These are phyloP conservation scores for Cutaneotrichosporon cyanovorans DNA, from an alignment of 1,284 basidiomycete genomes.

Conservation along the genomic window DNA sequence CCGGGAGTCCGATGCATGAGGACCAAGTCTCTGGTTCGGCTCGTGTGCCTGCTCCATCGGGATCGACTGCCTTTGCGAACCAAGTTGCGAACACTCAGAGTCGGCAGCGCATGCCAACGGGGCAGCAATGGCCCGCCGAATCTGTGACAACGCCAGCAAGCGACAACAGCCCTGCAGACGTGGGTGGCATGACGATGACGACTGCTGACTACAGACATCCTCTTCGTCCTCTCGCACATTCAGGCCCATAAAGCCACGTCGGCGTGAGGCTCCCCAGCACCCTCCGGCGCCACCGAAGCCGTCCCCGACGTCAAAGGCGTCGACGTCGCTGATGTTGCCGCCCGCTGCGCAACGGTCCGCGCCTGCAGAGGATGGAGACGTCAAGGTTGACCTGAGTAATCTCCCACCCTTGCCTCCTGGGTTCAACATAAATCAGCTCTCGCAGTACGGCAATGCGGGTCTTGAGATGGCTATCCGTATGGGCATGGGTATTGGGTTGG, in stretches of 20 bases:
- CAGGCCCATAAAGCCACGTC: constrained; percentile 22
- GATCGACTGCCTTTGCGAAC: background rate
- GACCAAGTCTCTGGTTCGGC: background rate
- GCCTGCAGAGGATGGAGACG: too few species aligned
- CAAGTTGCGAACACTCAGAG: background rate
- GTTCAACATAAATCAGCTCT: constrained; percentile 37
- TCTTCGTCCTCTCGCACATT: constrained; percentile 7
- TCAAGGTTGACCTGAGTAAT: constrained; percentile 11
- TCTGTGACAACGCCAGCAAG: background rate
- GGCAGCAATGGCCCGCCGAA: background rate
- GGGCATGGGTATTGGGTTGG: constrained; percentile 47
- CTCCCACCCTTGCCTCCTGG: constrained; percentile 43
- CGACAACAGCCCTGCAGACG: constrained; percentile 28
- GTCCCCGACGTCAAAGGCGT: constrained; percentile 2
- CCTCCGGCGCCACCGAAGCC: constrained; percentile 14
- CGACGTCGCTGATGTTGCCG: background rate
- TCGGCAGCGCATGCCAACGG: background rate
- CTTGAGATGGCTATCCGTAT: constrained; percentile 47
- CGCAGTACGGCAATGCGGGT: constrained; percentile 38
- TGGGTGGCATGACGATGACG: constrained; percentile 3
- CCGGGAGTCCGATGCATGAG: constrained; percentile 3
- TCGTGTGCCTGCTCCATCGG: background rate
- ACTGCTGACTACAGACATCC: constrained; percentile 8
- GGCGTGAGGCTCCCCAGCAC: constrained; percentile 18
- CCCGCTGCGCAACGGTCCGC: background rate